These are phyloP conservation scores for Citrus sp. DNA, from an alignment of 345 rosid species.

Conservation along the genomic window DNA sequence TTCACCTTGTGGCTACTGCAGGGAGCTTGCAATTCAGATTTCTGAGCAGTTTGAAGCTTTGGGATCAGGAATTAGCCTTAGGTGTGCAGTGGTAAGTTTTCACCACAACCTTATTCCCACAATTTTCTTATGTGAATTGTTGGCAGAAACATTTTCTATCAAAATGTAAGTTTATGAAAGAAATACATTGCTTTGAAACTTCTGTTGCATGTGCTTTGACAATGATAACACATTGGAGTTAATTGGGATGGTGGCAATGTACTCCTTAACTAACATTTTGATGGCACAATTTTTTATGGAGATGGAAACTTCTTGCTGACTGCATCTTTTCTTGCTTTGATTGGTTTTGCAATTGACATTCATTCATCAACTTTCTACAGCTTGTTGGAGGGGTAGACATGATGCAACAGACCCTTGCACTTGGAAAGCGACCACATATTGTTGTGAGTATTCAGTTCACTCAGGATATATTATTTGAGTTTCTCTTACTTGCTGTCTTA, in stretches of 20 bases:
- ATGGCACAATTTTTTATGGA: neutral
- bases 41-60: conserved; percentile 93
- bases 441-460: conserved; percentile 43
- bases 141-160: neutral
- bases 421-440: conserved; percentile 83
- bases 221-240: neutral
- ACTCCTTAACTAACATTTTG: neutral
- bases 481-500: neutral
- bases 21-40: conserved; percentile 97
- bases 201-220: neutral
- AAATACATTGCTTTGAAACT: neutral
- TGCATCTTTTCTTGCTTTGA: neutral
- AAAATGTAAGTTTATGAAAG: neutral
- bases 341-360: neutral
- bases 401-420: conserved; percentile 72
- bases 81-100: conserved; percentile 79
- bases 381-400: conserved; percentile 96
- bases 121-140: neutral
- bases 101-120: neutral
- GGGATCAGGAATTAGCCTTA: conserved; percentile 74
- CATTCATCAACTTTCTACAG: conserved; percentile 29
- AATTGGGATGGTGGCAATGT: neutral
- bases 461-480: neutral
- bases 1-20: conserved; percentile 15
- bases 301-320: neutral